Conservation (phyloP, 2,329 filamentous ascomycete species). For the Pseudocercospora eumusae region DNA sequence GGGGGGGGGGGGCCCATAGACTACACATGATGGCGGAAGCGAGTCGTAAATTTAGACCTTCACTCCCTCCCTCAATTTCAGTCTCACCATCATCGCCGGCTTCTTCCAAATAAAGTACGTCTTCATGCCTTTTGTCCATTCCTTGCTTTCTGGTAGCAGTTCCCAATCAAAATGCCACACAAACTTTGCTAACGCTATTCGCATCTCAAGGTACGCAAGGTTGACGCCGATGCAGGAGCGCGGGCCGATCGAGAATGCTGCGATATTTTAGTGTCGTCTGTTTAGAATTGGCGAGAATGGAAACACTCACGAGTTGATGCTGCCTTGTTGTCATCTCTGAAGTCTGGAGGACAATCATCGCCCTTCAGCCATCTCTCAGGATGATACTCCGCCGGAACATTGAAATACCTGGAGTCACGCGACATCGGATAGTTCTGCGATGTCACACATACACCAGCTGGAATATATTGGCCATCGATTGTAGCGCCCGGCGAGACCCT, state of each 20-base stretch:
- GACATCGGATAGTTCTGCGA: conserved; percentile 3
- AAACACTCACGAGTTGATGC: conserved; percentile 1
- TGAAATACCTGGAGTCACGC: neutral
- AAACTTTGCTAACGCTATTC: conserved; percentile 14
- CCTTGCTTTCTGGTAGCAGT: conserved; percentile 4
- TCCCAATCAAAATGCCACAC: conserved; percentile 9
- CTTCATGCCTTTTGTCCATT: conserved; percentile 9
- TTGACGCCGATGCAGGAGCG: conserved; percentile 30
- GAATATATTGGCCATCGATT: conserved; percentile 14
- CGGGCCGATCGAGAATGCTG: conserved; percentile 31
- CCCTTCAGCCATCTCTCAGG: conserved; percentile 4
- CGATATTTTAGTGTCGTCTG: neutral
- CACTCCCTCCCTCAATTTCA: conserved; percentile 4
- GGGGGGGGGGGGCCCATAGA: too few relatives aligned
- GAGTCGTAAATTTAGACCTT: neutral
- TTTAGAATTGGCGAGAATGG: neutral
- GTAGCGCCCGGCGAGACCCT: conserved; percentile 6
- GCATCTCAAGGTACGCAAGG: conserved; percentile 34
- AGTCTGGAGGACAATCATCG: conserved; percentile 2
- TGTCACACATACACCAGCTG: neutral
- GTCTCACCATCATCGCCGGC: conserved; percentile 5
- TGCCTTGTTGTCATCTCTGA: conserved; percentile 5
- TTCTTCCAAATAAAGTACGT: conserved; percentile 5
- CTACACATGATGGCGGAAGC: conserved; percentile 31
- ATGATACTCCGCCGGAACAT: neutral